Evolutionary conservation across 306 rosid species (phyloP).

Genomic region (Gastrolobium bilobum): DNA sequence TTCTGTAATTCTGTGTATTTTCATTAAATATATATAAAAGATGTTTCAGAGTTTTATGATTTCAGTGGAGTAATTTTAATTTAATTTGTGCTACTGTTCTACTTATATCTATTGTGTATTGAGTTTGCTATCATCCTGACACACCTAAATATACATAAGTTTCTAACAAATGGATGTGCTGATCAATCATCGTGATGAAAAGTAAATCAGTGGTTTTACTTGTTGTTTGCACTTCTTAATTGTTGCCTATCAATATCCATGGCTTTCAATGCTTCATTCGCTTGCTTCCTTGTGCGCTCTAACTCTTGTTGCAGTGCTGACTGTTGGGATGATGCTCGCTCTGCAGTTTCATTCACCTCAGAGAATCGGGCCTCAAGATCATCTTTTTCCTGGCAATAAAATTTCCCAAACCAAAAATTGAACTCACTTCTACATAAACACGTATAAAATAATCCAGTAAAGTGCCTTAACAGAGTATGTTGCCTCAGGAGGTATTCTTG

Average conservation of each 20-base stretch:
- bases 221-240: slow-evolving; percentile 92
- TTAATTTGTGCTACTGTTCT: no score
- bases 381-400: slow-evolving; percentile 86
- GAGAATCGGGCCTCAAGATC: slow-evolving; percentile 80
- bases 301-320: slow-evolving; percentile 86
- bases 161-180: slow-evolving; percentile 35
- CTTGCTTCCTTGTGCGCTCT: slow-evolving; percentile 97
- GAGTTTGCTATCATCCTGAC: not conserved
- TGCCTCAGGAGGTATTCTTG: slow-evolving; percentile 29
- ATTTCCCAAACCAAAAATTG: slow-evolving; percentile 45
- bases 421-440: slow-evolving; percentile 47
- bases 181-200: slow-evolving; percentile 38
- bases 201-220: slow-evolving; percentile 63
- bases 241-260: slow-evolving; percentile 97
- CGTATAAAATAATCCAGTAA: slow-evolving; percentile 35
- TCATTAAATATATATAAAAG: no score
- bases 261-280: slow-evolving; percentile 95
- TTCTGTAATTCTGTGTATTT: no score
- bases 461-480: slow-evolving; percentile 6
- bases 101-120: no score
- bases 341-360: slow-evolving; percentile 80
- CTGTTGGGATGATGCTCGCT: slow-evolving; percentile 83
- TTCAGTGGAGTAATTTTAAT: no score
- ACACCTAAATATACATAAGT: slow-evolving; percentile 27
- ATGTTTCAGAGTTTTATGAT: no score